Evolutionary conservation across 306 rosid species (phyloP).

Genomic region (Myrica gale): DNA sequence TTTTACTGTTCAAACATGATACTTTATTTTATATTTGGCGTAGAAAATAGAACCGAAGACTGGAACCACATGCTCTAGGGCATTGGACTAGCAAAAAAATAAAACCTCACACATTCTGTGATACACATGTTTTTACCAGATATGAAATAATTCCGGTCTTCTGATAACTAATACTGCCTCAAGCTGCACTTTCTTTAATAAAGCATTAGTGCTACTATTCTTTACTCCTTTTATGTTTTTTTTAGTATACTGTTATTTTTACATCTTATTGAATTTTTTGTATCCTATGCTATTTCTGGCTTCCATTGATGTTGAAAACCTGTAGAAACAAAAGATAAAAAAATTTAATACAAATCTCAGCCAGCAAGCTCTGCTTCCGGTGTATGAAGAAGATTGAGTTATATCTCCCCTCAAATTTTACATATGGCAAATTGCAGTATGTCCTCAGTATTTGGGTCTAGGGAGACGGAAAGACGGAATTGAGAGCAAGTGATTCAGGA

Average conservation of each 20-base stretch:
- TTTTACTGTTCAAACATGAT: not conserved
- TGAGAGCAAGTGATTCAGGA: no score
- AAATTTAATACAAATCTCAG: not conserved
- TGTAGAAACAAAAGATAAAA: not conserved
- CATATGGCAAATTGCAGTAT: not conserved
- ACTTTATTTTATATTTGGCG: not conserved
- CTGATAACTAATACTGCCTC: not conserved
- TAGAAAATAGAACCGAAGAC: not conserved
- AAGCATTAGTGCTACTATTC: not conserved
- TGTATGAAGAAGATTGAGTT: not conserved
- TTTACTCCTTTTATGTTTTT: no score
- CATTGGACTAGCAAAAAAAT: not conserved
- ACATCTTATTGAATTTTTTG: not conserved
- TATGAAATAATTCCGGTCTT: not conserved
- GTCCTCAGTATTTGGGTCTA: not conserved
- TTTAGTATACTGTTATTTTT: not conserved
- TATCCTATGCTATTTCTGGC: not conserved
- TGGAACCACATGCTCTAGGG: not conserved
- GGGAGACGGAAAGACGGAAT: no score
- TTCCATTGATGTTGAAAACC: not conserved
- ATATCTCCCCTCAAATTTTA: not conserved
- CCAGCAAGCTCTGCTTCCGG: not conserved
- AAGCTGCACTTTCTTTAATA: not conserved
- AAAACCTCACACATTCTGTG: not conserved
- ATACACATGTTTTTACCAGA: not conserved